Percentiles rank a stretch among this genome's conserved stretches.
Evolutionary conservation across 2,329 filamentous ascomycete genomes (phyloP).

Genomic region (Colletotrichum falcatum): DNA sequence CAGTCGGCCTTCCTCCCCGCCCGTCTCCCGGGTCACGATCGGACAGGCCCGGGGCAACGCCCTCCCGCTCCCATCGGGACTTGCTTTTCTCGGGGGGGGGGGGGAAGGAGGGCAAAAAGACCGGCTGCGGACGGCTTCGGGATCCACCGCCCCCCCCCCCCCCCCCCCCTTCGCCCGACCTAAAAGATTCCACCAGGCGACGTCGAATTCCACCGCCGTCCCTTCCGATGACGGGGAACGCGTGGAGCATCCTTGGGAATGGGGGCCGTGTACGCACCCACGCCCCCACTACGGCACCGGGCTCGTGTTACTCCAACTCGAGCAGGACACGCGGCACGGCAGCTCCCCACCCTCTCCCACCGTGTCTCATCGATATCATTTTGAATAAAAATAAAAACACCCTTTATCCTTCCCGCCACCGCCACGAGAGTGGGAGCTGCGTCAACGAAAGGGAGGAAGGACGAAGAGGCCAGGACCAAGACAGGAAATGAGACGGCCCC

Average conservation of each 20-base stretch:
- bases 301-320: neutral
- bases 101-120: too few species aligned
- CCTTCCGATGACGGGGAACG: conserved; percentile 3
- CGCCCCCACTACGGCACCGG: too few species aligned
- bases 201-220: conserved; percentile 10
- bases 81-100: too few species aligned
- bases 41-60: too few species aligned
- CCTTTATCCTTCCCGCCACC: neutral
- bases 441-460: conserved; percentile 5
- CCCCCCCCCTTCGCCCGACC: too few species aligned
- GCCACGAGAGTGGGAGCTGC: too few species aligned
- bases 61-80: too few species aligned
- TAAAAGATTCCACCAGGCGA: neutral
- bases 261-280: too few species aligned
- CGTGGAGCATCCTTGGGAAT: neutral
- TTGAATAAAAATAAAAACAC: neutral
- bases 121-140: too few species aligned
- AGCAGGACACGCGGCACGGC: neutral
- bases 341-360: neutral
- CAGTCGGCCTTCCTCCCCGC: too few species aligned
- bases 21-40: too few species aligned
- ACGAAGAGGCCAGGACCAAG: neutral
- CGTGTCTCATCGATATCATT: neutral
- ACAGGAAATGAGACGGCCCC: neutral
- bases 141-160: too few species aligned